Evolutionary conservation across 345 rosid species (phyloP).

Genomic region (Hibiscus trionum): DNA sequence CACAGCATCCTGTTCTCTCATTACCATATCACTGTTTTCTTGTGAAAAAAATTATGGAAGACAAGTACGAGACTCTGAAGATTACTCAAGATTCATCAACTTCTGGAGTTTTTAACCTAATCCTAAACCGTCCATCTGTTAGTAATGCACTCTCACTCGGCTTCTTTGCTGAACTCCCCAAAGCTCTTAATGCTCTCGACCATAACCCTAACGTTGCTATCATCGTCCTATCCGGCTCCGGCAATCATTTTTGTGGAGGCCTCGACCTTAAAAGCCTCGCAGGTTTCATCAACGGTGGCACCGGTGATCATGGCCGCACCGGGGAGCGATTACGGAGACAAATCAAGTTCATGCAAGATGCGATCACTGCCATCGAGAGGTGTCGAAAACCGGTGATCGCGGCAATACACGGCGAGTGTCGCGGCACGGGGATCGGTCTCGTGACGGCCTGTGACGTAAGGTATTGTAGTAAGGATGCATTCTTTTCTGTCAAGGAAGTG

Average conservation of each 20-base stretch:
- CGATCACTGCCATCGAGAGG: constrained; percentile 63
- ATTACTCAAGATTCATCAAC: constrained; percentile 26
- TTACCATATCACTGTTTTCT: no score
- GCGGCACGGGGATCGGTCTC: constrained; percentile 64
- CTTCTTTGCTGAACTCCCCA: constrained; percentile 63
- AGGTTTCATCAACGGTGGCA: not conserved
- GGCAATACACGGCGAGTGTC: constrained; percentile 60
- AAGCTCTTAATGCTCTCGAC: constrained; percentile 53
- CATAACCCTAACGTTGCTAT: constrained; percentile 44
- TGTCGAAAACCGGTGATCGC: constrained; percentile 85
- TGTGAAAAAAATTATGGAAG: constrained; percentile 12
- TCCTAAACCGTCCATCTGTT: constrained; percentile 51
- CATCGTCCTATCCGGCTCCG: constrained; percentile 56
- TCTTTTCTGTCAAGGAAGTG: constrained; percentile 75
- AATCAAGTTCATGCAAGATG: constrained; percentile 56
- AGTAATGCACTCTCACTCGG: constrained; percentile 60
- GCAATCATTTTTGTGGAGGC: constrained; percentile 74
- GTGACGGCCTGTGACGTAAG: constrained; percentile 80
- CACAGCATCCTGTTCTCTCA: no score
- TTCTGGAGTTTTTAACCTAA: constrained; percentile 45
- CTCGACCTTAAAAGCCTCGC: constrained; percentile 49
- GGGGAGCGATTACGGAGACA: constrained; percentile 46
- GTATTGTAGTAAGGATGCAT: constrained; percentile 50
- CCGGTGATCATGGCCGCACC: constrained; percentile 43
- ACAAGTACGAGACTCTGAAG: constrained; percentile 39